These are phyloP conservation scores for Prunus fruticosa DNA, from an alignment of 306 rosid species.

Conservation along the genomic window DNA sequence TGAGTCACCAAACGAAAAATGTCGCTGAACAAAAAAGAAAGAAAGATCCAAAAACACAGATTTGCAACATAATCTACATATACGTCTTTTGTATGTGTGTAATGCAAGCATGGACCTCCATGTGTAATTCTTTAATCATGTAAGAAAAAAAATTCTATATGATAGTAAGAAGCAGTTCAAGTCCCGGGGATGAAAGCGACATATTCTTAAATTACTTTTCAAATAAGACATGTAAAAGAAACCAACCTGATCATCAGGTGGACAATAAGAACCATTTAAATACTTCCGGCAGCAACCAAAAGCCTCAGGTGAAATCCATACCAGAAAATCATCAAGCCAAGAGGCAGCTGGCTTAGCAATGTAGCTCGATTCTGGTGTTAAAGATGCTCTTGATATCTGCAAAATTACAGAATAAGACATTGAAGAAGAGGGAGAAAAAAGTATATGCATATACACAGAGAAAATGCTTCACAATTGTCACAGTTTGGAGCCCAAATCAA, in stretches of 20 bases:
- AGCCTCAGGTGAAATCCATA: constrained; percentile 97
- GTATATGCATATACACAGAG: background rate
- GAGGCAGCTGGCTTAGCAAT: constrained; percentile 99
- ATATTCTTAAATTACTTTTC: constrained; percentile 4
- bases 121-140: background rate
- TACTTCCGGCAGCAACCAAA: constrained; percentile 97
- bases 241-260: constrained; percentile 96
- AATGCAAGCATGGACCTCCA: background rate
- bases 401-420: constrained; percentile 14
- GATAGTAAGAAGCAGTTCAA: background rate
- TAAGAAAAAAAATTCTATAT: background rate
- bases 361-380: constrained; percentile 71
- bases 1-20: background rate
- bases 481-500: background rate
- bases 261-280: constrained; percentile 81
- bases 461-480: background rate
- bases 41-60: background rate
- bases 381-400: constrained; percentile 90
- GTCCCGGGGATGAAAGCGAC: constrained; percentile 11
- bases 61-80: background rate
- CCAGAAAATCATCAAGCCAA: constrained; percentile 99
- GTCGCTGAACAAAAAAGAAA: background rate
- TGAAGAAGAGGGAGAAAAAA: background rate
- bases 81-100: no score
- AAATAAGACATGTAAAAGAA: constrained; percentile 16